phyloP scores from a whole-genome alignment of 179 eudicot genomes.

The Beta lomatogona region DNA sequence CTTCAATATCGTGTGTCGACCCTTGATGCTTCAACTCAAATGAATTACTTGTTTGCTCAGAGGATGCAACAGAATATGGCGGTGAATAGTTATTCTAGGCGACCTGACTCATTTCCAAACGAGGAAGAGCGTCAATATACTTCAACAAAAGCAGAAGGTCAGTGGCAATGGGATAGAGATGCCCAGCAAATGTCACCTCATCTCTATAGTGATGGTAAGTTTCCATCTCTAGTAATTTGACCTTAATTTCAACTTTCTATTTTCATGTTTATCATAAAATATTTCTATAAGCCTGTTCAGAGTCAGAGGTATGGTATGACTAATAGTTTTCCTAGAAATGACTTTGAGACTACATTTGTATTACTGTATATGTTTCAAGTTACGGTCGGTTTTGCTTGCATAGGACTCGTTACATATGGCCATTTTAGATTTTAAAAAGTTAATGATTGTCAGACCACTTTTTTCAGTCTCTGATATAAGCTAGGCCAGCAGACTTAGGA shows the following conservation, averaged over 20 bases:
- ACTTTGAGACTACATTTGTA: neutral
- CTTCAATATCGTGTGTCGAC: neutral
- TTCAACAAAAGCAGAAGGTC: constrained; percentile 52
- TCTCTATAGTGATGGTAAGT: constrained; percentile 65
- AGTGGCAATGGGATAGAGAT: constrained; percentile 90
- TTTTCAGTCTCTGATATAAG: neutral
- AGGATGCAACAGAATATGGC: constrained; percentile 44
- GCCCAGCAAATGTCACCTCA: constrained; percentile 69
- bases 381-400: neutral
- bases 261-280: neutral
- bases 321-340: neutral
- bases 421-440: neutral
- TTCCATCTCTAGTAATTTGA: neutral
- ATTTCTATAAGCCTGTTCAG: neutral
- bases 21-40: constrained; percentile 37
- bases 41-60: constrained; percentile 50
- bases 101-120: constrained; percentile 41
- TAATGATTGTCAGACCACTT: neutral
- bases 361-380: too few species aligned
- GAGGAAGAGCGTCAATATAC: constrained; percentile 56
- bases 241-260: neutral
- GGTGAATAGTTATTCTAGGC: constrained; percentile 47
- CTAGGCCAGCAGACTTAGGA: neutral
- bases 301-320: neutral
- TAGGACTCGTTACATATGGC: neutral